phyloP scores from a whole-genome alignment of 208 protist genomes.

The Tritrichomonas foetus region DNA sequence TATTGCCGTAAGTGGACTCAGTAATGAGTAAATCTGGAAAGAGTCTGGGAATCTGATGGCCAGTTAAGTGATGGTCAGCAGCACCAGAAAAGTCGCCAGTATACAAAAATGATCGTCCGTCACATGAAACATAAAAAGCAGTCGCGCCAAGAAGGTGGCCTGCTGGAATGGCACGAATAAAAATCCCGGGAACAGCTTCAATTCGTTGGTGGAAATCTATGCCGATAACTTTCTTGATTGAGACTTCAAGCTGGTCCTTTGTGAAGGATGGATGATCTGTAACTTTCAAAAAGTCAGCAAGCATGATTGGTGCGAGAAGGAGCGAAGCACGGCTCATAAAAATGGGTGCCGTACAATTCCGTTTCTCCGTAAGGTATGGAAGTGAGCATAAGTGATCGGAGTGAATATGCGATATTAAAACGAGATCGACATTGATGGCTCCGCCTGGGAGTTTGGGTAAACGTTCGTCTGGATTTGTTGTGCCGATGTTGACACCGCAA shows the following conservation, averaged over 20 bases:
- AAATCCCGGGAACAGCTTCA: not conserved
- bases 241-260: not conserved
- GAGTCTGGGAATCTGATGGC: constrained; percentile 13
- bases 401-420: constrained; percentile 16
- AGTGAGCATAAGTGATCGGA: not conserved
- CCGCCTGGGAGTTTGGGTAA: not conserved
- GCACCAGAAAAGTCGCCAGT: not conserved
- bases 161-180: not conserved
- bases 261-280: not conserved
- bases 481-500: not conserved
- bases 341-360: not conserved
- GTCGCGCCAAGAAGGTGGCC: not conserved
- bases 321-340: not conserved
- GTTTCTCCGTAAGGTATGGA: constrained; percentile 2
- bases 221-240: not conserved
- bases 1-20: constrained; percentile 76
- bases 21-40: constrained; percentile 76
- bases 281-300: constrained; percentile 22
- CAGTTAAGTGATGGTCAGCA: constrained; percentile 23
- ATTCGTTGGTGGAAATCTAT: not conserved
- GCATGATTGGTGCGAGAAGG: not conserved
- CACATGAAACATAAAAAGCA: not conserved
- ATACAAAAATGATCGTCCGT: not conserved
- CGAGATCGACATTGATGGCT: not conserved
- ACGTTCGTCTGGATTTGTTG: not conserved